phyloP scores from a whole-genome alignment of 306 rosid species.

The Vigna hirtella region DNA sequence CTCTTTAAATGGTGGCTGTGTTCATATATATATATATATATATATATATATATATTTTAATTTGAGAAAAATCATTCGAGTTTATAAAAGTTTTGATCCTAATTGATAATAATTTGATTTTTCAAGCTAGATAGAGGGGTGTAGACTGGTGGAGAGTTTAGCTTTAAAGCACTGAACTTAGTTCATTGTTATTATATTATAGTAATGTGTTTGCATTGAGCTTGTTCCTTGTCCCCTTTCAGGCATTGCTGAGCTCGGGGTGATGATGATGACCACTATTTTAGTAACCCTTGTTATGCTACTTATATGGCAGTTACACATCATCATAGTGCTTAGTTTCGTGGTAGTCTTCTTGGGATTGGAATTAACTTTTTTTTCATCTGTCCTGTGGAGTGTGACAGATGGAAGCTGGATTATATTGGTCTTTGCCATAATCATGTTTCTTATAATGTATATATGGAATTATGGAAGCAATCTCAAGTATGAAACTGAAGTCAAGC shows the following conservation, averaged over 20 bases:
- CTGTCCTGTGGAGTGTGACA: slow-evolving; percentile 85
- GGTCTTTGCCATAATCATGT: slow-evolving; percentile 87
- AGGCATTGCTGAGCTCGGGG: slow-evolving; percentile 98
- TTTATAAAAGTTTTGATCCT: slow-evolving; percentile 23
- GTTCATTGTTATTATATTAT: slow-evolving; percentile 15
- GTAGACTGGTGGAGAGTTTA: neutral
- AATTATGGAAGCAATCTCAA: slow-evolving; percentile 97
- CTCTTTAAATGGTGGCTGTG: slow-evolving; percentile 13
- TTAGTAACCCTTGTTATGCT: slow-evolving; percentile 96
- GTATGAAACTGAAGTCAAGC: slow-evolving; percentile 96
- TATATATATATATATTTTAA: slow-evolving; percentile 2
- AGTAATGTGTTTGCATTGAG: slow-evolving; percentile 18
- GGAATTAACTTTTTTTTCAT: slow-evolving; percentile 87
- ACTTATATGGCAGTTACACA: slow-evolving; percentile 96
- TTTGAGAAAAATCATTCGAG: slow-evolving; percentile 11
- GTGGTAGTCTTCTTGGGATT: slow-evolving; percentile 80
- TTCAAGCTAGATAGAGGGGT: neutral
- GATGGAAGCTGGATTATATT: slow-evolving; percentile 99
- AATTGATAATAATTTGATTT: slow-evolving; percentile 28
- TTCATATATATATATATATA: neutral
- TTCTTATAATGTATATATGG: slow-evolving; percentile 88
- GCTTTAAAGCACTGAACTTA: slow-evolving; percentile 18
- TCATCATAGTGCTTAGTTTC: slow-evolving; percentile 74
- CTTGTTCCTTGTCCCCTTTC: slow-evolving; percentile 48
- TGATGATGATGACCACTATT: slow-evolving; percentile 96